Percentiles rank a stretch among this genome's conserved stretches.
phyloP scores from a whole-genome alignment of 2,329 filamentous ascomycete species.

The Hymenoscyphus fructigenus region DNA sequence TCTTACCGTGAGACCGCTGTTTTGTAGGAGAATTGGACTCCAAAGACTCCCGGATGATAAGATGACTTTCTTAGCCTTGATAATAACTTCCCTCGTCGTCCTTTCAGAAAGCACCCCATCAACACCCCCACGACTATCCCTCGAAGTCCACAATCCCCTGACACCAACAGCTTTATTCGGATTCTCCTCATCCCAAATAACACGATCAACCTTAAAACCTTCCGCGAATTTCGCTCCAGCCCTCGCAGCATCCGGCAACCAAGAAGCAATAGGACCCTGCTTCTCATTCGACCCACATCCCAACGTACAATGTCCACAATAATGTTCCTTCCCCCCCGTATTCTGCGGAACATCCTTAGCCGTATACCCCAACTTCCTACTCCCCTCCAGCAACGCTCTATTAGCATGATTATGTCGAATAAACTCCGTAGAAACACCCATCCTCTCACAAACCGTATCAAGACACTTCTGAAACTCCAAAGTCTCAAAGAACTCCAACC shows the following conservation, averaged over 20 bases:
- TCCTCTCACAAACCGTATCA: constrained; percentile 74
- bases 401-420: constrained; percentile 75
- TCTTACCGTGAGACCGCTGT: constrained; percentile 69
- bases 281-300: constrained; percentile 70
- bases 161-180: constrained; percentile 65
- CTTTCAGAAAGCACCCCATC: constrained; percentile 49
- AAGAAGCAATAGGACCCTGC: constrained; percentile 74
- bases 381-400: constrained; percentile 69
- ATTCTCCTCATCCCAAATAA: constrained; percentile 62
- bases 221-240: constrained; percentile 82
- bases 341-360: constrained; percentile 76
- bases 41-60: constrained; percentile 75
- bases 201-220: constrained; percentile 69
- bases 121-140: constrained; percentile 61
- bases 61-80: constrained; percentile 79
- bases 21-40: constrained; percentile 72
- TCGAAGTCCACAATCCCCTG: constrained; percentile 71
- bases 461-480: constrained; percentile 73
- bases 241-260: constrained; percentile 74
- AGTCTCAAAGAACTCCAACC: constrained; percentile 72
- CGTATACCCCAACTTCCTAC: constrained; percentile 69
- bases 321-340: constrained; percentile 69
- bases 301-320: constrained; percentile 65
- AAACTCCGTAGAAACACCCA: constrained; percentile 68
- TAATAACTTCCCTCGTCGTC: constrained; percentile 58